Conservation (phyloP, 148 eudicot species). For the Chenopodium formosanum region DNA sequence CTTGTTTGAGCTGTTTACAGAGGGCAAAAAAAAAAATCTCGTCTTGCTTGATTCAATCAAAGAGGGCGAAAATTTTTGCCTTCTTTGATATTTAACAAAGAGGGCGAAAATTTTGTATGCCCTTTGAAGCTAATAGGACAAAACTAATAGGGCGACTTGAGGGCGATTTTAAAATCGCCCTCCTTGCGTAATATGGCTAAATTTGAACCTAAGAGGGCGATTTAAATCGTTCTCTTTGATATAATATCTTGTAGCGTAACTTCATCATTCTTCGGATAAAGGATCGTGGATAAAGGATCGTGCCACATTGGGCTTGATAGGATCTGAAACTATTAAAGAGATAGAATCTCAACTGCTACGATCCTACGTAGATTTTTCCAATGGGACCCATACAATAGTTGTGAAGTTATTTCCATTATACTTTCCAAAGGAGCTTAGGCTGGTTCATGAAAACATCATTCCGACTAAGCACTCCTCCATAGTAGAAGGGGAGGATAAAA, state of each 20-base stretch:
- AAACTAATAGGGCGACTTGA: too few species aligned
- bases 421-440: slow-evolving; percentile 10
- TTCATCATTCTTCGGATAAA: slow-evolving; percentile 22
- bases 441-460: slow-evolving; percentile 5
- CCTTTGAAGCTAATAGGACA: too few species aligned
- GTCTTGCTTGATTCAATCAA: too few species aligned
- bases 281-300: slow-evolving; percentile 23
- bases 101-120: too few species aligned
- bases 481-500: background rate
- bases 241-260: background rate
- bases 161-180: too few species aligned
- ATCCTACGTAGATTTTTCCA: slow-evolving; percentile 21
- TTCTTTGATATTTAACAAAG: too few species aligned
- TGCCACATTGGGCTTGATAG: slow-evolving; percentile 23
- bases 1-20: too few species aligned
- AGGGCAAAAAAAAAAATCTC: too few species aligned
- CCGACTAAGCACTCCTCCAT: slow-evolving; percentile 5
- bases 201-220: too few species aligned
- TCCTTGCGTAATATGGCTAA: too few species aligned
- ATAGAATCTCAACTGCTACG: slow-evolving; percentile 29
- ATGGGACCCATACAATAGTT: background rate
- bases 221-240: too few species aligned
- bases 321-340: slow-evolving; percentile 28
- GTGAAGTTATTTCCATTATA: background rate
- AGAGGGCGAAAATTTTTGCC: too few species aligned